phyloP scores from a whole-genome alignment of 345 rosid genomes.

The Salix viminalis region DNA sequence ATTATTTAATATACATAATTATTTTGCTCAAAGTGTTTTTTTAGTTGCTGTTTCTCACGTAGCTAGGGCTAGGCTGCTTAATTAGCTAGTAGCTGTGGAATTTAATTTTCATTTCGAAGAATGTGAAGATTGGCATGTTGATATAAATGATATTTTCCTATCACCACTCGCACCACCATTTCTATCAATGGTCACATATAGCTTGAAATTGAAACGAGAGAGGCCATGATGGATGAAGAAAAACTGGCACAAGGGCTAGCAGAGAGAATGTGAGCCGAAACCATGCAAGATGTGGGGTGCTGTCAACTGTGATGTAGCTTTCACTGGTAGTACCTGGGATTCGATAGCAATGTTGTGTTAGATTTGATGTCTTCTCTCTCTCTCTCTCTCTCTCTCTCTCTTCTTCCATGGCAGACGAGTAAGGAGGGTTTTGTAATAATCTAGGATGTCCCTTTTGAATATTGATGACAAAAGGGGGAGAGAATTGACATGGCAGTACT shows the following conservation, averaged over 20 bases:
- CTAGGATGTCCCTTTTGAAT: background rate
- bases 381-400: background rate
- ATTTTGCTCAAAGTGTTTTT: too few relatives aligned
- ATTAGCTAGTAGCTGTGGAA: background rate
- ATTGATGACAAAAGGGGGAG: conserved; percentile 1
- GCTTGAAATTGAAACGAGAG: conserved; percentile 9
- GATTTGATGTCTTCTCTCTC: background rate
- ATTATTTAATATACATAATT: too few relatives aligned
- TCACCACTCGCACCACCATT: conserved; percentile 20
- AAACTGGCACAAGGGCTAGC: background rate
- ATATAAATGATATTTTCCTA: background rate
- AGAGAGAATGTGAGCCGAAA: conserved; percentile 23
- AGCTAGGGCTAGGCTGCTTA: background rate
- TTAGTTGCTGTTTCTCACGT: too few relatives aligned
- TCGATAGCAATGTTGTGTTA: conserved; percentile 21
- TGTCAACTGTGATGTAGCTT: conserved; percentile 10
- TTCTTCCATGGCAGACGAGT: background rate
- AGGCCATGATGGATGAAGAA: conserved; percentile 28
- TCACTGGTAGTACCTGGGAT: background rate
- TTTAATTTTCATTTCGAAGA: background rate
- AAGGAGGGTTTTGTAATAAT: background rate
- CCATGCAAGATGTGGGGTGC: conserved; percentile 2
- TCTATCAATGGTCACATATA: conserved; percentile 3
- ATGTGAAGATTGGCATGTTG: conserved; percentile 6
- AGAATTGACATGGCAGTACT: background rate